Evolutionary conservation across 768 basidiomycete genomes (phyloP).

Genomic region (Phallus indusiatus): DNA sequence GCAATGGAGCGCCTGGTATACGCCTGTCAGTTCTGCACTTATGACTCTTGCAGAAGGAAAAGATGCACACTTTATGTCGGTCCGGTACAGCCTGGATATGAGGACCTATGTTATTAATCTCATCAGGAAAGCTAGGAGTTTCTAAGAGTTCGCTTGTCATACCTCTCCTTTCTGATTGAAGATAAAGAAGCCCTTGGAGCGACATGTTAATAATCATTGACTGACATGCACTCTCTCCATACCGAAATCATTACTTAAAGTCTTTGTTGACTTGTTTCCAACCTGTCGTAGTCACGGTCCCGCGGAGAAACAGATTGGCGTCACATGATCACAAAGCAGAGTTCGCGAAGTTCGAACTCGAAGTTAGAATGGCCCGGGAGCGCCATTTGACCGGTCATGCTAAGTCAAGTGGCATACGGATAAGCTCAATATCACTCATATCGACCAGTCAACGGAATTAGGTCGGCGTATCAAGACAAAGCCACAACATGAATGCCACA

Average conservation of each 20-base stretch:
- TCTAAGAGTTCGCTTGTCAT: slow-evolving; percentile 16
- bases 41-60: background rate
- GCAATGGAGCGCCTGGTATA: slow-evolving; percentile 79
- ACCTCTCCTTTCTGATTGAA: slow-evolving; percentile 99
- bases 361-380: too few species aligned
- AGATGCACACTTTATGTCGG: slow-evolving; percentile 83
- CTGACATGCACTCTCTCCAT: slow-evolving; percentile 14
- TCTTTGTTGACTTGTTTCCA: too few species aligned
- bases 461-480: background rate
- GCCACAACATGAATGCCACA: background rate
- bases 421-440: too few species aligned
- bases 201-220: slow-evolving; percentile 1
- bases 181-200: slow-evolving; percentile 85
- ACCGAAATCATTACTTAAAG: slow-evolving; percentile 43
- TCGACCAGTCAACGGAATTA: too few species aligned
- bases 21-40: background rate
- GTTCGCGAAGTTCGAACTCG: too few species aligned
- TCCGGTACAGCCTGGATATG: slow-evolving; percentile 91
- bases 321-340: background rate
- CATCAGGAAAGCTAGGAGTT: background rate
- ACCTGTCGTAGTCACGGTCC: too few species aligned
- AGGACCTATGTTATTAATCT: slow-evolving; percentile 61
- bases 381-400: too few species aligned
- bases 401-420: too few species aligned
- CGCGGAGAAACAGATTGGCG: background rate